Base-by-base conservation (phyloP, 352 stramenopile species). In the Elongisporangium anandrum region DNA sequence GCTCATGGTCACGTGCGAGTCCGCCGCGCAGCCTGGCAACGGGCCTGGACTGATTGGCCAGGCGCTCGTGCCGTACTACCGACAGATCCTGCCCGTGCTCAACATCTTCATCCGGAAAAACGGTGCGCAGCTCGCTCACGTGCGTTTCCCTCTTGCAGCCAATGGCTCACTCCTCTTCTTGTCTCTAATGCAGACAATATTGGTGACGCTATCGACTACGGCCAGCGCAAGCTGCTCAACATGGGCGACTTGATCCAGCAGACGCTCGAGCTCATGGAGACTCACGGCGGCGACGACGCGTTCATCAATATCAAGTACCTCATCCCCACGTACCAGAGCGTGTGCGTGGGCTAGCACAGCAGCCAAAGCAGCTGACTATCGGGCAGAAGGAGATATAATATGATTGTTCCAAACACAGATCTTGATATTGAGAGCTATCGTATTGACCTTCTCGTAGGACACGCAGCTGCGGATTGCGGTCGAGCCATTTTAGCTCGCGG, bases 301-400 rank as follows among this genome's bases (percentile, higher is more conserved):
- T 99, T 99, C 72, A 98, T 99, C 70, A 99, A 99, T 78, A 99
- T 99, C 73, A 99, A 99, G 66, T 99, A 99, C 64, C 87, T 99
- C 58, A 77, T 99, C 21, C 96, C 96, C 3, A 97, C 96, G 1
- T 99, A 98, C 75, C 92, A 98, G 72, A 98, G 90, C 65, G 89
- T 94, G 9, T 94, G 85, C 41, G 77, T 92, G 10, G 81, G 82
- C 49, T 94, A 63, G 61, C 7, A 7, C 2, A 7, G 4, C 12
- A n/a, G 4, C 2, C 17, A n/a, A 19, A 52, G 21, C 45, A n/a
- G 22, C 50, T 23, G 47, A 16, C 29, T 22, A n/a, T 20, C 52
- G 26, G n/a, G 5, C 50, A 39, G 38, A 51, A 38, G 21, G 52
- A 20, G 19, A 47, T n/a, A 57, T 52, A 62, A 57, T 52, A 50